Conservation (phyloP, 2,329 filamentous ascomycete species). For the Teratosphaeria gauchensis region DNA sequence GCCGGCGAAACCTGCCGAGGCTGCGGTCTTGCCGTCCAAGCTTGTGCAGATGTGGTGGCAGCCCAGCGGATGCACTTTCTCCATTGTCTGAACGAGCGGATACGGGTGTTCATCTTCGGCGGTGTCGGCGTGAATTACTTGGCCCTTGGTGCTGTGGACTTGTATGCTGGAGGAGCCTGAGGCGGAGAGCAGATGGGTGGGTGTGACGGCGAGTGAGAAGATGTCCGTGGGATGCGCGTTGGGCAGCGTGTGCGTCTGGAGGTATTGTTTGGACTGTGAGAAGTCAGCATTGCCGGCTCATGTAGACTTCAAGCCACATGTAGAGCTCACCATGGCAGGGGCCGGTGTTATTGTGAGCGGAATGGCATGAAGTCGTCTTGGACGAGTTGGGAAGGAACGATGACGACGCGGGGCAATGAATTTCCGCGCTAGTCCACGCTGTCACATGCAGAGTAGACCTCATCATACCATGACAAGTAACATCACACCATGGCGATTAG, state of each 20-base stretch:
- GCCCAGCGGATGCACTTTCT: slow-evolving; percentile 73
- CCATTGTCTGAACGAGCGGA: slow-evolving; percentile 68
- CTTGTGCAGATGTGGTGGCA: slow-evolving; percentile 79
- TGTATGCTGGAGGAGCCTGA: slow-evolving; percentile 77
- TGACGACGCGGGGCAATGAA: too few relatives aligned
- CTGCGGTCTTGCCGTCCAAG: slow-evolving; percentile 60
- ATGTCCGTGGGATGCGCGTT: slow-evolving; percentile 39
- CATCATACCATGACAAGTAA: too few relatives aligned
- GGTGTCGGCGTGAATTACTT: slow-evolving; percentile 21
- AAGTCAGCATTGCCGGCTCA: not conserved
- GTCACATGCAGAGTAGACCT: too few relatives aligned
- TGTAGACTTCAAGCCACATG: too few relatives aligned
- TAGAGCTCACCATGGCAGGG: too few relatives aligned
- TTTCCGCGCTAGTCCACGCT: too few relatives aligned
- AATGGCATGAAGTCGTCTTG: too few relatives aligned
- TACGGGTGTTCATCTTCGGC: slow-evolving; percentile 48
- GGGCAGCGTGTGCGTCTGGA: slow-evolving; percentile 83
- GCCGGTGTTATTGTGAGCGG: too few relatives aligned
- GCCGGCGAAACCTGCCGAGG: slow-evolving; percentile 81
- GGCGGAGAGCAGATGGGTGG: slow-evolving; percentile 58
- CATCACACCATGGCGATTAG: too few relatives aligned
- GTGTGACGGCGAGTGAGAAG: slow-evolving; percentile 28
- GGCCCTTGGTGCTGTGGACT: slow-evolving; percentile 59
- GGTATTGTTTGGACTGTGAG: slow-evolving; percentile 76
- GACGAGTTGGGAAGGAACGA: too few relatives aligned